A percentile compares a stretch with the other conserved stretches of the same genome.
phyloP scores from a whole-genome alignment of 345 rosid species.

The Syzygium oleosum region DNA sequence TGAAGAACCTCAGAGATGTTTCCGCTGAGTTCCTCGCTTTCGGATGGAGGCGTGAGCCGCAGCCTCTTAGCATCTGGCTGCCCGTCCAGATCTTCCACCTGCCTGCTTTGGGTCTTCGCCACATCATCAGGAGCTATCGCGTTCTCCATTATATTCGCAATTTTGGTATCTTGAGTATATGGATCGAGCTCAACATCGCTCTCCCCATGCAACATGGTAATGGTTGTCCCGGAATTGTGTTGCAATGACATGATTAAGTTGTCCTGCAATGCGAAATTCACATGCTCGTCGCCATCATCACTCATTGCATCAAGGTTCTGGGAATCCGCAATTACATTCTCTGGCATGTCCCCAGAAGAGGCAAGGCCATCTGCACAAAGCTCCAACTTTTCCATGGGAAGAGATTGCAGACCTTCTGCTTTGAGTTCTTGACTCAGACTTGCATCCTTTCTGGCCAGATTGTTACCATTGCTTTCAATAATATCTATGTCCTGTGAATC shows the following conservation, averaged over 20 bases:
- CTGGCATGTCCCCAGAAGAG: conserved; percentile 18
- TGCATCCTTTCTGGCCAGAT: conserved; percentile 5
- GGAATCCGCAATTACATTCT: conserved; percentile 10
- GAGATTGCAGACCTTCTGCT: conserved; percentile 11
- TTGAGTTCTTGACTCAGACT: conserved; percentile 9
- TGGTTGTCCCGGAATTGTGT: neutral
- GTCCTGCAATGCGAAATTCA: neutral
- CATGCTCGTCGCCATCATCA: conserved; percentile 1
- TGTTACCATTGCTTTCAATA: conserved; percentile 25
- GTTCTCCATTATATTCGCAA: neutral
- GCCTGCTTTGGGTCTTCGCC: neutral
- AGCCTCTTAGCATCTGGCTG: conserved; percentile 52
- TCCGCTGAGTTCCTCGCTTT: conserved; percentile 10
- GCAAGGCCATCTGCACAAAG: neutral
- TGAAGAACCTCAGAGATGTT: conserved; percentile 18
- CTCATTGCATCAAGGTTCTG: conserved; percentile 9
- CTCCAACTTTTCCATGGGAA: conserved; percentile 12
- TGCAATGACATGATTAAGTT: neutral
- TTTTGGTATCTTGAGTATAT: neutral
- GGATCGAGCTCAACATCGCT: neutral
- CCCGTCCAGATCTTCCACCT: conserved; percentile 20
- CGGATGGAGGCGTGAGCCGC: conserved; percentile 22
- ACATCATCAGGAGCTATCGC: neutral
- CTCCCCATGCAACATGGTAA: neutral
- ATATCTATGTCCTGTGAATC: conserved; percentile 58